A percentile compares a stretch with the other conserved stretches of the same genome.
Conservation (phyloP, 2,329 filamentous ascomycete genomes). For the Parascedosporium putredinis region DNA sequence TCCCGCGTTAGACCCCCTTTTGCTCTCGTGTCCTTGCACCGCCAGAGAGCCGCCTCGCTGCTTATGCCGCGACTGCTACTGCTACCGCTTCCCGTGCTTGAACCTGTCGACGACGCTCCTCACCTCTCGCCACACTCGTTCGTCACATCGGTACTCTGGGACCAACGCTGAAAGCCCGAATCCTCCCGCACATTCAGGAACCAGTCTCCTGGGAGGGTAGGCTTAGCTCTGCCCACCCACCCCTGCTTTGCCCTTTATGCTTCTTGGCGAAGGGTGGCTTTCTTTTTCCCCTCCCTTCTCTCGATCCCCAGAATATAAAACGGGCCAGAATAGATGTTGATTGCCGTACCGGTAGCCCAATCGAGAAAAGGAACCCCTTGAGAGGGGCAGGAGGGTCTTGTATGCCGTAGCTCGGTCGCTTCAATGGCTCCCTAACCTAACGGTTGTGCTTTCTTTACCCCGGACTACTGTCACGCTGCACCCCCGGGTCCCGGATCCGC, state of each 20-base stretch:
- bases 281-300: too few relatives aligned
- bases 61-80: neutral
- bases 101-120: too few relatives aligned
- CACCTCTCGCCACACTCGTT: too few relatives aligned
- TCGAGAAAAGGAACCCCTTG: neutral
- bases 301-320: too few relatives aligned
- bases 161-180: neutral
- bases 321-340: too few relatives aligned
- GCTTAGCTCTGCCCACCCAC: neutral
- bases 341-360: neutral
- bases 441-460: neutral
- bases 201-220: neutral
- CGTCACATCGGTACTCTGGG: too few relatives aligned
- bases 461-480: neutral
- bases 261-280: too few relatives aligned
- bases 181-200: constrained; percentile 1
- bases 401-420: neutral
- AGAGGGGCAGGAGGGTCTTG: neutral
- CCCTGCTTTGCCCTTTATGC: neutral
- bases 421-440: neutral
- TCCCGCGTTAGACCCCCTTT: constrained; percentile 2
- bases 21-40: too few relatives aligned
- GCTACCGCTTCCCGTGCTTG: neutral
- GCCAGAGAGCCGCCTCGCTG: too few relatives aligned
- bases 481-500: constrained; percentile 3